Evolutionary conservation across 2,329 filamentous ascomycete species (phyloP).

Genomic region (Colletotrichum sp.): DNA sequence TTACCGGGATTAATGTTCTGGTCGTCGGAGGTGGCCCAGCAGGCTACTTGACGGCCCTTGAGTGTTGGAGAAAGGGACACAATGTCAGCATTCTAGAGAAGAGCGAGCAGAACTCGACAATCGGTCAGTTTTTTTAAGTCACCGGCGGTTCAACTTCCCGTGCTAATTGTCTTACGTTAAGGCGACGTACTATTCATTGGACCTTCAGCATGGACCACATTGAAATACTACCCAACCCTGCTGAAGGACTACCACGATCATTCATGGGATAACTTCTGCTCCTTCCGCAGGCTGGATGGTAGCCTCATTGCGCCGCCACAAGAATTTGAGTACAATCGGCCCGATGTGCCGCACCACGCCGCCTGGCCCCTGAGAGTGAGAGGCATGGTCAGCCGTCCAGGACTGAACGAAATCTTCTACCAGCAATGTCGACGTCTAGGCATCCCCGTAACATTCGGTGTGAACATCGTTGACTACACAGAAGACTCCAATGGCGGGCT

Average conservation of each 20-base stretch:
- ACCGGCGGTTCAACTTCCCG: rapidly evolving
- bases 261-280: neutral
- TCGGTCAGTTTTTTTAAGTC: neutral
- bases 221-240: neutral
- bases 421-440: neutral
- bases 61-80: conserved; percentile 3
- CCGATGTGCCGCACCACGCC: neutral
- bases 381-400: neutral
- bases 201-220: neutral
- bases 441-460: neutral
- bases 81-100: neutral
- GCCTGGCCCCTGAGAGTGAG: neutral
- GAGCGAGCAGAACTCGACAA: neutral
- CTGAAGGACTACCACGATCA: neutral
- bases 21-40: neutral
- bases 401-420: neutral
- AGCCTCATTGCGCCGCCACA: neutral
- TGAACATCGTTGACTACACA: neutral
- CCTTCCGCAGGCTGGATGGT: neutral
- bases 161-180: neutral
- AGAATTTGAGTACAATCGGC: neutral
- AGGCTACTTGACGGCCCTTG: neutral
- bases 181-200: neutral
- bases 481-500: neutral
- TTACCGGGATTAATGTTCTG: neutral